phyloP scores from a whole-genome alignment of 345 rosid genomes.

The Citrus medica region DNA sequence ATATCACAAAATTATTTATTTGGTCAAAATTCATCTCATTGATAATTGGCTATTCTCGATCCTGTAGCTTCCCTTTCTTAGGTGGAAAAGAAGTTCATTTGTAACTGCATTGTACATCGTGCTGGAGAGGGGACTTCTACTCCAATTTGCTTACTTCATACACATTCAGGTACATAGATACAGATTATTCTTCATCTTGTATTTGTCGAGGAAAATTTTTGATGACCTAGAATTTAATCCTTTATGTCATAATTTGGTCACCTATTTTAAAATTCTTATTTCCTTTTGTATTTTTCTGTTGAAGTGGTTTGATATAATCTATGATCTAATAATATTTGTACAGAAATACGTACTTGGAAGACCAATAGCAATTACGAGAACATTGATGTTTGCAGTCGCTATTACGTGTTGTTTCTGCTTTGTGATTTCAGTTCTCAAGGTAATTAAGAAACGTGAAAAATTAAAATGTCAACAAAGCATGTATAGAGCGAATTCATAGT shows the following conservation, averaged over 20 bases:
- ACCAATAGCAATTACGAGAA: constrained; percentile 17
- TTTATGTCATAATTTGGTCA: too few relatives aligned
- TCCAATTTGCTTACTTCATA: not conserved
- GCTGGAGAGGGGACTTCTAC: not conserved
- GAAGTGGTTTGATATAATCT: not conserved
- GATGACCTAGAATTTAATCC: too few relatives aligned
- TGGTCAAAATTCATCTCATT: not conserved
- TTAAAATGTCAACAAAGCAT: too few relatives aligned
- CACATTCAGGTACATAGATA: not conserved
- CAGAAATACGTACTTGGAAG: constrained; percentile 38
- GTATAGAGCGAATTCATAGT: too few relatives aligned
- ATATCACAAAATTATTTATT: not conserved
- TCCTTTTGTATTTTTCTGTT: not conserved
- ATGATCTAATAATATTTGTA: not conserved
- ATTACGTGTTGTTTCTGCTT: constrained; percentile 34
- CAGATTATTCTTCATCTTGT: not conserved
- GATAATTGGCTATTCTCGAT: not conserved
- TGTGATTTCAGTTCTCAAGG: constrained; percentile 34
- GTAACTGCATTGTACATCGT: constrained; percentile 17
- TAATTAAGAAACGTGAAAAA: not conserved
- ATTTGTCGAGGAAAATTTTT: too few relatives aligned
- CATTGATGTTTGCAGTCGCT: constrained; percentile 28
- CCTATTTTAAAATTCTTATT: too few relatives aligned
- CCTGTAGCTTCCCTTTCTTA: constrained; percentile 32
- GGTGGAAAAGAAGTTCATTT: constrained; percentile 30